Percentiles rank a stretch among this genome's conserved stretches.
phyloP scores from a whole-genome alignment of 768 basidiomycete species.

The Xerocomellus intermedius region DNA sequence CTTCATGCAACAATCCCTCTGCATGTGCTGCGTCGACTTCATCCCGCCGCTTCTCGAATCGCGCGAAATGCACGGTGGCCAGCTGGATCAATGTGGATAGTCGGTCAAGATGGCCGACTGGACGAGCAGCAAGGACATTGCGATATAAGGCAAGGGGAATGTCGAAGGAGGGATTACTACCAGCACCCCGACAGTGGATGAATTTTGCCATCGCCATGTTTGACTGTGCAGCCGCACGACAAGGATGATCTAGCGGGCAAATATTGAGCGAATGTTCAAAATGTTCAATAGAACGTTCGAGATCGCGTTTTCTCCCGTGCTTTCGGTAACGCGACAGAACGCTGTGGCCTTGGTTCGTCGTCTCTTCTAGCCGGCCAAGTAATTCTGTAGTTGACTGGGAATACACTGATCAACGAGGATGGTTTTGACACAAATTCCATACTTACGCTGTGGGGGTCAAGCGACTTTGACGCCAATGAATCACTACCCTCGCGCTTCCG shows the following conservation, averaged over 20 bases:
- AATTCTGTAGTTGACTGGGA: not conserved
- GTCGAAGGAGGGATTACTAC: not conserved
- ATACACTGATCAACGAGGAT: too few relatives aligned
- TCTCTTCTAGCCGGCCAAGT: not conserved
- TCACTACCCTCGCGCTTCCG: not conserved
- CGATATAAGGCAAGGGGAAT: not conserved
- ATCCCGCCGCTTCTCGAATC: not conserved
- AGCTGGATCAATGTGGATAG: conserved; percentile 1
- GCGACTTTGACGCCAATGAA: not conserved
- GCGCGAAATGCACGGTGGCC: not conserved
- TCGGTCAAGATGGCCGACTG: conserved; percentile 5
- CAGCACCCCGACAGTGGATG: not conserved
- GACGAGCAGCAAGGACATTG: not conserved
- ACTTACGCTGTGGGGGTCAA: not conserved
- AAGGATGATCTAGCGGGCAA: conserved; percentile 1
- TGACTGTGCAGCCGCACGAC: conserved; percentile 1
- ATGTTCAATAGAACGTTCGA: not conserved
- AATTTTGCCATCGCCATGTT: not conserved
- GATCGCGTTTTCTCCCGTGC: not conserved
- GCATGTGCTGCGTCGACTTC: not conserved
- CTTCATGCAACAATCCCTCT: not conserved
- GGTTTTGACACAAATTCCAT: not conserved
- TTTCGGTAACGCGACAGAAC: not conserved
- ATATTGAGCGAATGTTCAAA: not conserved
- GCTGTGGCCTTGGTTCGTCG: not conserved